Percentiles rank a stretch among this genome's conserved stretches.
Conservation (phyloP, 257 asterid genomes). For the Jacaranda mimosifolia region DNA sequence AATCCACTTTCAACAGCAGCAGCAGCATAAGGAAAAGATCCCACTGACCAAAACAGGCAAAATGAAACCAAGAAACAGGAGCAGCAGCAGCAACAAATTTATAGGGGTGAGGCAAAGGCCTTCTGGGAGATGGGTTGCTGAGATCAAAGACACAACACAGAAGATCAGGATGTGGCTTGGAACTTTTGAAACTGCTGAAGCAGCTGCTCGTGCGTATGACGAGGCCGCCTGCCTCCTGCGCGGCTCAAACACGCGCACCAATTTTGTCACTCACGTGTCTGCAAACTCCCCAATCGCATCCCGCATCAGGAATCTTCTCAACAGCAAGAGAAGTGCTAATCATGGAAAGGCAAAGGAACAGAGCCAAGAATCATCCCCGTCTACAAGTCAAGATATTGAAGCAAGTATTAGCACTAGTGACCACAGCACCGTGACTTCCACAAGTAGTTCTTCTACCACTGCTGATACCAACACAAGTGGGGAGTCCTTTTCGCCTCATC, state of each 20-base stretch:
- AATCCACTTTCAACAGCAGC: conserved; percentile 55
- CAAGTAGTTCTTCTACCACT: conserved; percentile 28
- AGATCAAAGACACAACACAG: conserved; percentile 76
- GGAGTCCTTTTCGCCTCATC: conserved; percentile 31
- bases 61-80: conserved; percentile 51
- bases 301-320: conserved; percentile 55
- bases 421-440: neutral
- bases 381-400: conserved; percentile 23
- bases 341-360: conserved; percentile 26
- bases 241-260: conserved; percentile 70
- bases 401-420: conserved; percentile 13
- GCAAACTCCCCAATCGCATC: conserved; percentile 67
- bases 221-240: conserved; percentile 74
- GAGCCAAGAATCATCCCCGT: conserved; percentile 23
- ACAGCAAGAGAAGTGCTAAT: conserved; percentile 44
- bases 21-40: conserved; percentile 29
- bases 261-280: conserved; percentile 57
- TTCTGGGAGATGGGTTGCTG: conserved; percentile 81
- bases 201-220: conserved; percentile 76
- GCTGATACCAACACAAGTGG: neutral
- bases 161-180: conserved; percentile 85
- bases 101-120: conserved; percentile 79
- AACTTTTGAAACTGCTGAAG: conserved; percentile 67
- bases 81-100: conserved; percentile 43
- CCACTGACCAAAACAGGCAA: conserved; percentile 43